These are phyloP conservation scores for Hirschioporus abietinus DNA, from an alignment of 768 basidiomycete genomes.

Conservation along the genomic window DNA sequence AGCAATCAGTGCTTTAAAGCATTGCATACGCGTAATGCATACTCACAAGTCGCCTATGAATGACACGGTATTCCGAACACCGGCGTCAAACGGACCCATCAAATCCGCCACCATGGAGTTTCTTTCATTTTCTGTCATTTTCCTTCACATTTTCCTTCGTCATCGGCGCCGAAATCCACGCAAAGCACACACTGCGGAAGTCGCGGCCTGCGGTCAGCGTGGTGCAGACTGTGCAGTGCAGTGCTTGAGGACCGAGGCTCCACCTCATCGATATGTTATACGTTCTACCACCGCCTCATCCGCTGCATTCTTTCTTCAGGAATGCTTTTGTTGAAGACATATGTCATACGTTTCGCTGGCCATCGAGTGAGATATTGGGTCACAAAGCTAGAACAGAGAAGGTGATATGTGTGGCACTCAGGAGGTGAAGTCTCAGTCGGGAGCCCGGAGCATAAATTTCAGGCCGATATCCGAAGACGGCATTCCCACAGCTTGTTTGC, in stretches of 20 bases:
- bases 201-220: neutral
- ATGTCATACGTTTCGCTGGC: neutral
- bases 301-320: neutral
- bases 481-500: no score
- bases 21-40: neutral
- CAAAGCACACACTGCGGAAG: neutral
- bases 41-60: neutral
- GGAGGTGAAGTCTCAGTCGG: no score
- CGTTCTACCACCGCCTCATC: no score
- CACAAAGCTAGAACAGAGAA: neutral
- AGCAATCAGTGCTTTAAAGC: neutral
- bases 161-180: slow-evolving; percentile 1
- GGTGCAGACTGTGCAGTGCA: neutral
- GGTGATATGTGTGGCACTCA: neutral
- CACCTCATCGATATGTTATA: neutral
- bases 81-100: neutral
- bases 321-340: neutral
- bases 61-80: neutral
- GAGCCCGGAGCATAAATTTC: no score
- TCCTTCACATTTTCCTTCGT: slow-evolving; percentile 1
- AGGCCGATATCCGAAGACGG: no score
- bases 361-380: neutral
- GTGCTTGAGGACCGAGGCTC: neutral
- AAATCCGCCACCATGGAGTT: neutral
- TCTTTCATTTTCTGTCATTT: neutral